Percentiles rank a stretch among this genome's conserved stretches.
phyloP scores from a whole-genome alignment of 495 filamentous ascomycete species.

The Tuber umbilicatum region DNA sequence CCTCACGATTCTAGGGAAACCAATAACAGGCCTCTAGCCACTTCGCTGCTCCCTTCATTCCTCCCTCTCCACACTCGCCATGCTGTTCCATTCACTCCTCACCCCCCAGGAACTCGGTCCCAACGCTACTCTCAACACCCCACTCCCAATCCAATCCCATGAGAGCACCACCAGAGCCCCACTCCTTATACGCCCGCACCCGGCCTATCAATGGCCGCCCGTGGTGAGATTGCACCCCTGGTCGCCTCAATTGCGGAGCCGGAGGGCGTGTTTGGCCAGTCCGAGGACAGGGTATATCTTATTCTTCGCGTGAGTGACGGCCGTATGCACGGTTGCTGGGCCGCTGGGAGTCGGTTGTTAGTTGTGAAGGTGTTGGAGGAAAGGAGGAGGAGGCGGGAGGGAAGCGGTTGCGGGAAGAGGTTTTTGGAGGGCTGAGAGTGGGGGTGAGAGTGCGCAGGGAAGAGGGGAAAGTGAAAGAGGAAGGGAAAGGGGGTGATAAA shows the following conservation, averaged over 20 bases:
- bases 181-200: constrained; percentile 46
- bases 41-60: constrained; percentile 45
- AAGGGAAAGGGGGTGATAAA: neutral
- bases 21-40: constrained; percentile 59
- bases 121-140: neutral
- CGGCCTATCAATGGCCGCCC: constrained; percentile 61
- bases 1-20: constrained; percentile 63
- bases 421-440: constrained; percentile 29
- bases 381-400: constrained; percentile 7
- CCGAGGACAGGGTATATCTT: constrained; percentile 51
- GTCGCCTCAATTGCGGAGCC: constrained; percentile 64
- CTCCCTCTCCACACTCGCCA: neutral
- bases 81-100: neutral
- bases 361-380: constrained; percentile 39
- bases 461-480: neutral
- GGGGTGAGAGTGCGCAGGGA: constrained; percentile 1
- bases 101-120: neutral
- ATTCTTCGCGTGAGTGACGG: too few species aligned
- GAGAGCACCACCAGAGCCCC: constrained; percentile 1
- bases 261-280: constrained; percentile 51
- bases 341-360: constrained; percentile 57
- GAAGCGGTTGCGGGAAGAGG: constrained; percentile 17
- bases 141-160: neutral
- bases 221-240: constrained; percentile 73
- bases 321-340: constrained; percentile 66